A percentile compares a stretch with the other conserved stretches of the same genome.
phyloP scores from a whole-genome alignment of 345 rosid species.

The Hibiscus trionum region DNA sequence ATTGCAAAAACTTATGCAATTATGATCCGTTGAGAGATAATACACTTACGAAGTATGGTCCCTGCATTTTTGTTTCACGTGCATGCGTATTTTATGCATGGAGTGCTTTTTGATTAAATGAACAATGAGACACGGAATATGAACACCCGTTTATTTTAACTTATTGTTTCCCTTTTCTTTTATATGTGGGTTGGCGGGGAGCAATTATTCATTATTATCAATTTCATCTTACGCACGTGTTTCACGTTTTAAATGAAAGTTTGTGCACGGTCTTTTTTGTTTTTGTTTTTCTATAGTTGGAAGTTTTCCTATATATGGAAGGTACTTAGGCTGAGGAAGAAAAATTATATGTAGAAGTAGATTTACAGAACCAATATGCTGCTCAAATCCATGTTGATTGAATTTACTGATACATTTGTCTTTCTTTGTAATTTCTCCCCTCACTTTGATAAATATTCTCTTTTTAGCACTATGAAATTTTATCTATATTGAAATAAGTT shows the following conservation, averaged over 20 bases:
- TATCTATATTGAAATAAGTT: not conserved
- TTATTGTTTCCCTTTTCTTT: not conserved
- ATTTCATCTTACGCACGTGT: constrained; percentile 4
- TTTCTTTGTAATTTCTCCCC: not conserved
- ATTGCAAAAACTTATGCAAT: not conserved
- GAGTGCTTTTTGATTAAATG: not conserved
- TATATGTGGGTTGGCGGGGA: not conserved
- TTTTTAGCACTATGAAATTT: not conserved
- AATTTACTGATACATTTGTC: not conserved
- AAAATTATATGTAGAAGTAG: not conserved
- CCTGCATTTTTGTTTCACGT: not conserved
- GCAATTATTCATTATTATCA: not conserved
- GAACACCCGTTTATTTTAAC: not conserved
- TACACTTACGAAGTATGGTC: not conserved
- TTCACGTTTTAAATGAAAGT: not conserved
- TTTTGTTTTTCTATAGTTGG: not conserved
- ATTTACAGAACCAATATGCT: not conserved
- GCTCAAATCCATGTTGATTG: not conserved
- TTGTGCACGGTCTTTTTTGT: not conserved
- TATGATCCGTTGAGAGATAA: not conserved
- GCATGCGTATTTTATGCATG: not conserved
- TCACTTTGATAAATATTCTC: not conserved
- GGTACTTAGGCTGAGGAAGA: not conserved
- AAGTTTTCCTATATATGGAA: constrained; percentile 4
- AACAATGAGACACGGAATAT: not conserved